A percentile compares a stretch with the other conserved stretches of the same genome.
These are phyloP conservation scores for Onygenales sp. DNA, from an alignment of 2,329 filamentous ascomycete species.

Conservation along the genomic window DNA sequence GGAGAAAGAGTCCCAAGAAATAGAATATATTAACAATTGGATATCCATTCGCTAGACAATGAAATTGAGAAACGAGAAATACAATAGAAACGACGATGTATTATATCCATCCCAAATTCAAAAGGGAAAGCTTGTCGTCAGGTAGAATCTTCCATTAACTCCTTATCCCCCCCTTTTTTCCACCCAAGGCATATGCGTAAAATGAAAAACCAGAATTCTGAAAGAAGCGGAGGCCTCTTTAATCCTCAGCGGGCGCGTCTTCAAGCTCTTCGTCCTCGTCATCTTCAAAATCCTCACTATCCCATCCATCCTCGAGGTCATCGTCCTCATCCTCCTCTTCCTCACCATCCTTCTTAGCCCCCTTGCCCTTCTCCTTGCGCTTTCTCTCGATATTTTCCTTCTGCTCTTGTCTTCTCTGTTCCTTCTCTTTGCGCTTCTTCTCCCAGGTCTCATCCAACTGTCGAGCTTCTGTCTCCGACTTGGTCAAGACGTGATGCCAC, in stretches of 20 bases:
- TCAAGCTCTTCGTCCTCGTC: conserved; percentile 32
- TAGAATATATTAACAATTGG: too few relatives aligned
- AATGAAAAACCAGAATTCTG: too few relatives aligned
- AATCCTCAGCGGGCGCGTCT: not conserved
- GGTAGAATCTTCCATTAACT: too few relatives aligned
- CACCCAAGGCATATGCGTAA: too few relatives aligned
- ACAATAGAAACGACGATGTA: too few relatives aligned
- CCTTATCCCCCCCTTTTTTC: too few relatives aligned
- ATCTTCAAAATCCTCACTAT: conserved; percentile 41
- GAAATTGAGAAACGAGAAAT: too few relatives aligned
- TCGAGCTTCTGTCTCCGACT: conserved; percentile 66
- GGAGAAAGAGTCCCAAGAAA: too few relatives aligned
- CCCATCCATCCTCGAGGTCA: conserved; percentile 45
- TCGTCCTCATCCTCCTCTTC: conserved; percentile 40
- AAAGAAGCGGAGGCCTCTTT: not conserved
- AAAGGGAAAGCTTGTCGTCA: too few relatives aligned
- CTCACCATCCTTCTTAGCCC: conserved; percentile 33
- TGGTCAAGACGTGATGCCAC: conserved; percentile 95
- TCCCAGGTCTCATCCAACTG: conserved; percentile 79
- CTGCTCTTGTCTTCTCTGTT: conserved; percentile 69
- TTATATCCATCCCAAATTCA: too few relatives aligned
- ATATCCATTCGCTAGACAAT: too few relatives aligned
- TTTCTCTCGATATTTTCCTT: conserved; percentile 87
- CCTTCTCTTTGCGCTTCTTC: conserved; percentile 67
- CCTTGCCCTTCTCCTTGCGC: conserved; percentile 52